phyloP scores from a whole-genome alignment of 2,329 filamentous ascomycete species.

The Mycocentrospora acerina region DNA sequence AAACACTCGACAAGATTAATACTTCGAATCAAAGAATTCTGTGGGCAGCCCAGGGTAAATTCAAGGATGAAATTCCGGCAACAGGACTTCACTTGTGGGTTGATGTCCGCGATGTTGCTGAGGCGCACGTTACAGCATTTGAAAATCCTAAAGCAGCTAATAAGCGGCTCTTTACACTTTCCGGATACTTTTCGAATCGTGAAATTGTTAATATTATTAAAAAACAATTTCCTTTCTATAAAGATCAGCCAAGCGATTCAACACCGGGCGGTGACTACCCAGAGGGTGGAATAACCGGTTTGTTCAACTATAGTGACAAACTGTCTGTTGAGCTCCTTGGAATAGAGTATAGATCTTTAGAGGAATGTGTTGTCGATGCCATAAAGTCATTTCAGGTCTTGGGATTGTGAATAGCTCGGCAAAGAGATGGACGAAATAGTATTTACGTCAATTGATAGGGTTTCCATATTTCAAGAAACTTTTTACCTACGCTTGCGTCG shows the following conservation, averaged over 20 bases:
- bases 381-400: slow-evolving; percentile 63
- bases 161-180: slow-evolving; percentile 63
- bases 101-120: slow-evolving; percentile 59
- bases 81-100: slow-evolving; percentile 57
- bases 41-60: slow-evolving; percentile 65
- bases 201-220: slow-evolving; percentile 58
- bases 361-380: slow-evolving; percentile 62
- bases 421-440: too few species aligned
- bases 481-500: too few species aligned
- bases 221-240: slow-evolving; percentile 57
- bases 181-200: slow-evolving; percentile 62
- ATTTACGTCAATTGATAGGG: too few species aligned
- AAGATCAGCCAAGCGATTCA: slow-evolving; percentile 50
- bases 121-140: slow-evolving; percentile 61
- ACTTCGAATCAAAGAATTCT: slow-evolving; percentile 70
- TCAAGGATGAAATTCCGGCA: slow-evolving; percentile 58
- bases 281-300: slow-evolving; percentile 43
- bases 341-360: slow-evolving; percentile 59
- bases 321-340: slow-evolving; percentile 59
- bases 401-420: slow-evolving; percentile 45
- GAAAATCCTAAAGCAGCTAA: slow-evolving; percentile 59
- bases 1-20: slow-evolving; percentile 65
- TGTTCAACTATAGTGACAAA: slow-evolving; percentile 56
- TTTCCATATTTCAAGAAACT: too few species aligned
- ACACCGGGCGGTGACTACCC: slow-evolving; percentile 50